Conservation (phyloP, 192 early-diverging fungal species). For the Gigaspora rosea region DNA sequence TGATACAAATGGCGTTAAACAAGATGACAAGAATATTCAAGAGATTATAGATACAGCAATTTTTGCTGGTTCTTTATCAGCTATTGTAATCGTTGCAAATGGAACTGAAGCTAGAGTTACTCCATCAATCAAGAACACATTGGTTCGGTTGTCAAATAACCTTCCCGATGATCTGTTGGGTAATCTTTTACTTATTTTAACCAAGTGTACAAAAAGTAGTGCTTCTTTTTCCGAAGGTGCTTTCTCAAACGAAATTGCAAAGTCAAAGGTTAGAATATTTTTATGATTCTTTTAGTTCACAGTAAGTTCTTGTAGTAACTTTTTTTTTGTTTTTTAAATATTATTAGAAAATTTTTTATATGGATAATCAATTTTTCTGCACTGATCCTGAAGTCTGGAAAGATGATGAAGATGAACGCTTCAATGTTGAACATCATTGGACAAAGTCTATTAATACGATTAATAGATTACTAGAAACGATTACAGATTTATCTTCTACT, state of each 20-base stretch:
- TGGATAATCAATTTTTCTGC: neutral
- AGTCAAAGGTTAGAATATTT: neutral
- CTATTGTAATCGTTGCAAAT: too few species aligned
- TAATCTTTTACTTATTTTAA: neutral
- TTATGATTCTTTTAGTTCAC: neutral
- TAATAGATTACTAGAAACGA: neutral
- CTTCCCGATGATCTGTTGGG: too few species aligned
- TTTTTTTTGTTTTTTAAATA: neutral
- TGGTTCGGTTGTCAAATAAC: too few species aligned
- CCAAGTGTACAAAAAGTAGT: neutral
- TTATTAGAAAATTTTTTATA: neutral
- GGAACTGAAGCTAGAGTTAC: too few species aligned
- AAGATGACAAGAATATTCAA: too few species aligned
- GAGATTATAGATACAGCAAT: too few species aligned
- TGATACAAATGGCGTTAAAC: too few species aligned
- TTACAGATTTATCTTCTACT: slow-evolving; percentile 1
- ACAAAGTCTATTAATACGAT: neutral
- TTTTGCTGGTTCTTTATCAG: too few species aligned
- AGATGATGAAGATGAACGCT: neutral
- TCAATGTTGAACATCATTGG: neutral
- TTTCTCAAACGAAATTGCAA: neutral
- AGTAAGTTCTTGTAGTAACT: neutral
- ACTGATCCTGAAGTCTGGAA: slow-evolving; percentile 10
- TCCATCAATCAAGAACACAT: too few species aligned
- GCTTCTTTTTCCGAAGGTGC: neutral